phyloP scores from a whole-genome alignment of 305 asterid species.

The Fraxinus floribunda region DNA sequence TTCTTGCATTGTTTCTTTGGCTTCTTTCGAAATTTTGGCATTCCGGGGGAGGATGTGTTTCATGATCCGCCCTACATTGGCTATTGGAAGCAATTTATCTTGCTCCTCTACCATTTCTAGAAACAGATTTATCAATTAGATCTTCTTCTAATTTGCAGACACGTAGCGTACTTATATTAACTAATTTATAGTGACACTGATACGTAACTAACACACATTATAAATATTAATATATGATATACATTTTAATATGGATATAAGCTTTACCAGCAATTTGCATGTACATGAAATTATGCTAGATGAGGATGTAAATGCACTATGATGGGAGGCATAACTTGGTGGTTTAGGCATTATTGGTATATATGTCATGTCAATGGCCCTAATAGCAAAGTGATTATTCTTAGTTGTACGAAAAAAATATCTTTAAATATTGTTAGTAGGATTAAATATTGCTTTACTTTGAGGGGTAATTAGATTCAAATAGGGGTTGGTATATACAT shows the following conservation, averaged over 20 bases:
- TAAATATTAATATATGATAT: no score
- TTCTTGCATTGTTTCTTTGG: constrained; percentile 71
- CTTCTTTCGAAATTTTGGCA: constrained; percentile 74
- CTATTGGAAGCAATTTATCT: constrained; percentile 62
- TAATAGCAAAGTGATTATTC: background rate
- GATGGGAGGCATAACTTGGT: constrained; percentile 35
- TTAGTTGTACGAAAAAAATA: background rate
- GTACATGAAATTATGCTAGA: background rate
- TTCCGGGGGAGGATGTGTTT: constrained; percentile 63
- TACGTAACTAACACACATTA: background rate
- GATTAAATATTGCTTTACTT: no score
- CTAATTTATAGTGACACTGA: background rate
- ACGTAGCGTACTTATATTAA: background rate
- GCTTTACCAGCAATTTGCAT: no score
- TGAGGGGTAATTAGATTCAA: no score
- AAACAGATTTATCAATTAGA: background rate
- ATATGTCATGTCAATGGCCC: constrained; percentile 25
- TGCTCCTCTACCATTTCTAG: constrained; percentile 37
- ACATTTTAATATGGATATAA: background rate
- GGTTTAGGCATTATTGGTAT: constrained; percentile 28
- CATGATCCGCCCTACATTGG: constrained; percentile 83
- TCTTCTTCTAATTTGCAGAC: background rate
- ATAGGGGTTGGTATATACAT: no score
- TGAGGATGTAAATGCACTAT: constrained; percentile 5
- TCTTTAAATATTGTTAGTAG: no score